Conservation (phyloP, 2,329 filamentous ascomycete species). For the Podosphaera leucotricha region DNA sequence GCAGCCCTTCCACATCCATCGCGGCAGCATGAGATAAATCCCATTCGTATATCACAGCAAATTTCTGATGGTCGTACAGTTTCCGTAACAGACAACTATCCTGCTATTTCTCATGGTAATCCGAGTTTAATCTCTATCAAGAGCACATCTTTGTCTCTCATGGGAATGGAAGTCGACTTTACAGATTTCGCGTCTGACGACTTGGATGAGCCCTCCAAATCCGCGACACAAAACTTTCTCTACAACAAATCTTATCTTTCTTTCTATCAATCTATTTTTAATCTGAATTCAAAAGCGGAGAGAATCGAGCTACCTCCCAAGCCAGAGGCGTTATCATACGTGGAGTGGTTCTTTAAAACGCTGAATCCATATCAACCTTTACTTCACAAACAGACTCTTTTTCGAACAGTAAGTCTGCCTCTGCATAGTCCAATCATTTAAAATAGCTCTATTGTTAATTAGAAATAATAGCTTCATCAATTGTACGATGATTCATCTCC, state of each 20-base stretch:
- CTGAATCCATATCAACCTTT: conserved; percentile 50
- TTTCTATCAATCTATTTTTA: conserved; percentile 40
- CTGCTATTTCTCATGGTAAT: conserved; percentile 35
- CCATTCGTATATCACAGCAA: neutral
- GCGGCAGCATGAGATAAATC: neutral
- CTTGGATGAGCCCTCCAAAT: conserved; percentile 31
- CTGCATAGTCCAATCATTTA: neutral
- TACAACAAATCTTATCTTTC: conserved; percentile 53
- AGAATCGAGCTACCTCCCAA: conserved; percentile 37
- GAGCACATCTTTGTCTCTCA: conserved; percentile 52
- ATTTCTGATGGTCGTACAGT: conserved; percentile 5
- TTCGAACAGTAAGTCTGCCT: conserved; percentile 32
- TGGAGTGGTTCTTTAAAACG: conserved; percentile 52
- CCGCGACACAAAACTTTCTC: conserved; percentile 21
- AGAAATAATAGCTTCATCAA: conserved; percentile 26
- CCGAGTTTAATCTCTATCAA: conserved; percentile 48
- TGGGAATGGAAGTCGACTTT: conserved; percentile 61
- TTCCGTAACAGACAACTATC: conserved; percentile 34
- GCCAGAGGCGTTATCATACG: conserved; percentile 41
- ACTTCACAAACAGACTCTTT: conserved; percentile 53
- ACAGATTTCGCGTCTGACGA: conserved; percentile 46
- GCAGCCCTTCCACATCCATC: conserved; percentile 2
- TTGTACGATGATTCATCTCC: conserved; percentile 49
- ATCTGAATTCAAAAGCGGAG: conserved; percentile 31
- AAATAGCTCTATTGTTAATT: neutral